phyloP scores from a whole-genome alignment of 352 stramenopile species.

The Pythium angustatum region DNA sequence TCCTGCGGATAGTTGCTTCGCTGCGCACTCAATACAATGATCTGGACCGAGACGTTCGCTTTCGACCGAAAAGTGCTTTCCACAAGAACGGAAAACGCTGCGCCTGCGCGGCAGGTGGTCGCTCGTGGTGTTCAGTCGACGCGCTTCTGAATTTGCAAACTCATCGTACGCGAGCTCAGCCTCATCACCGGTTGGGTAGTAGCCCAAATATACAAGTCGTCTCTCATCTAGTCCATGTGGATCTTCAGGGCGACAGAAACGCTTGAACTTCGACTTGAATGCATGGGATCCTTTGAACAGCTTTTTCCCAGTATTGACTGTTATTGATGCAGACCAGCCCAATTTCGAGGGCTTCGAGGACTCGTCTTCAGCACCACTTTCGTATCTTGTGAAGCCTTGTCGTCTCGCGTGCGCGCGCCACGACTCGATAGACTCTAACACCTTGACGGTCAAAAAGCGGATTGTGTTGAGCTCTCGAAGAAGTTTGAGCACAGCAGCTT shows the following conservation, averaged over 20 bases:
- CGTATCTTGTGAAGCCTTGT: constrained; percentile 50
- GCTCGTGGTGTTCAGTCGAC: constrained; percentile 61
- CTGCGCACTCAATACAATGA: constrained; percentile 79
- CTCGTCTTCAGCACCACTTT: constrained; percentile 25
- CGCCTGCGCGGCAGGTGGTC: constrained; percentile 54
- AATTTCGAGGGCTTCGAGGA: constrained; percentile 28
- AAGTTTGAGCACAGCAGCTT: constrained; percentile 38
- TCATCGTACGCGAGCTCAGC: constrained; percentile 74
- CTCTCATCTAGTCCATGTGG: constrained; percentile 50
- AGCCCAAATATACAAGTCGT: constrained; percentile 71
- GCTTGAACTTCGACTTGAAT: constrained; percentile 72
- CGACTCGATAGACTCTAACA: constrained; percentile 62
- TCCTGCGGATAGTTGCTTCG: constrained; percentile 38
- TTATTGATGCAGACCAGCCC: constrained; percentile 74
- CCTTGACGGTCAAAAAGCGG: constrained; percentile 66
- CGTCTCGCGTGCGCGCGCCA: constrained; percentile 59
- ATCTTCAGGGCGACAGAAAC: constrained; percentile 66
- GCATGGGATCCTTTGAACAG: constrained; percentile 72
- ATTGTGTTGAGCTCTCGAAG: constrained; percentile 53
- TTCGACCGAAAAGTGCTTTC: constrained; percentile 81
- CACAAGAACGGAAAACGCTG: constrained; percentile 74
- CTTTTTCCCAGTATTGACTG: constrained; percentile 56
- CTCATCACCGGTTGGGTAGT: constrained; percentile 62
- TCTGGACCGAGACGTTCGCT: constrained; percentile 65
- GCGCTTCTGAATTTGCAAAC: constrained; percentile 57